Conservation (phyloP, 371 early-diverging fungal genomes). For the Mortierella sp. region DNA sequence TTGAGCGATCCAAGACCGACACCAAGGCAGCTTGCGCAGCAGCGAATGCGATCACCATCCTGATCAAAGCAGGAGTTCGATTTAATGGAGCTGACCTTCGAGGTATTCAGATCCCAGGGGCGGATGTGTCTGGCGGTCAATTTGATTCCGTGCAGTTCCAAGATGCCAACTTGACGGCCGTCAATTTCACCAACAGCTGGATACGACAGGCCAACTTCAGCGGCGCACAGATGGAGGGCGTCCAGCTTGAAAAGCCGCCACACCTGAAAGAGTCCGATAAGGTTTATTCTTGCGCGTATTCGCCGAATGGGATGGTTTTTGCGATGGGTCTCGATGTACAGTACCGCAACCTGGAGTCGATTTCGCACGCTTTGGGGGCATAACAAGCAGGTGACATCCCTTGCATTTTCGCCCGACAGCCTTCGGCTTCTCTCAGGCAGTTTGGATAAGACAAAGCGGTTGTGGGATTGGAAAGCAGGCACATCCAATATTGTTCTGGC, state of each 20-base stretch:
- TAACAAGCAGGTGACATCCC: not conserved
- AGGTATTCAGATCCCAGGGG: constrained; percentile 7
- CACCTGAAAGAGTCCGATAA: not conserved
- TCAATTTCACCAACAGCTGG: not conserved
- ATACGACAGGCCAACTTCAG: constrained; percentile 14
- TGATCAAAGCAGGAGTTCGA: constrained; percentile 16
- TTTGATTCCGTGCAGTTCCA: constrained; percentile 24
- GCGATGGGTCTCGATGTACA: not conserved
- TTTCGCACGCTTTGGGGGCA: not conserved
- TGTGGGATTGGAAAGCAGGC: not conserved
- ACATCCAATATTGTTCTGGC: too few species aligned
- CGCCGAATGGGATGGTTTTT: not conserved
- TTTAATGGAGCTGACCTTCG: constrained; percentile 8
- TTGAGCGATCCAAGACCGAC: not conserved
- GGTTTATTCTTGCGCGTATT: not conserved
- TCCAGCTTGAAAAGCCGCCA: constrained; percentile 7
- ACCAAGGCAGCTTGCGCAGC: not conserved
- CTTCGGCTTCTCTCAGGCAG: not conserved
- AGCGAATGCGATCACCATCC: constrained; percentile 23
- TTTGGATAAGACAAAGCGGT: not conserved
- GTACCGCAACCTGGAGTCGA: not conserved
- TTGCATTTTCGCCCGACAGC: not conserved
- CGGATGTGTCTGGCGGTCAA: not conserved
- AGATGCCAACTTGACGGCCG: not conserved
- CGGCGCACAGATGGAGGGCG: not conserved